A percentile compares a stretch with the other conserved stretches of the same genome.
These are phyloP conservation scores for Vigna reflexopilosa DNA, from an alignment of 306 rosid species.

Conservation along the genomic window DNA sequence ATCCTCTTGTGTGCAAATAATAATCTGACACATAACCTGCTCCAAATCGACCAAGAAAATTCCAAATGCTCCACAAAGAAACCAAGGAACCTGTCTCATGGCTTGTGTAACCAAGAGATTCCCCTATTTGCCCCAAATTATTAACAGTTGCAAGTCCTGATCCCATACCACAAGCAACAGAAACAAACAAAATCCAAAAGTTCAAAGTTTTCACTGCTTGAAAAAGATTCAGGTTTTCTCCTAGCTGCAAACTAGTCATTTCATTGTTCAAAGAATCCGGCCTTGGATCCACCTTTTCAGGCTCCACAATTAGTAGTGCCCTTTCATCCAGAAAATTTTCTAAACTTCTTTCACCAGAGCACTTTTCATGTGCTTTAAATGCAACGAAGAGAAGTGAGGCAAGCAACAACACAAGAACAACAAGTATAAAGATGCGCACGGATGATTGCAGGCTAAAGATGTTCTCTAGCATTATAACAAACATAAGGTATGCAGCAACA, in stretches of 20 bases:
- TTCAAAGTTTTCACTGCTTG: slow-evolving; percentile 61
- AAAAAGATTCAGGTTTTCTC: slow-evolving; percentile 56
- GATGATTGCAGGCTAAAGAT: slow-evolving; percentile 50
- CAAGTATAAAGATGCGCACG: slow-evolving; percentile 45
- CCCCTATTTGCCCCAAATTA: slow-evolving; percentile 76
- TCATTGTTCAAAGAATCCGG: slow-evolving; percentile 34
- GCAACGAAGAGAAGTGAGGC: slow-evolving; percentile 67
- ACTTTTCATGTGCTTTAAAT: slow-evolving; percentile 55
- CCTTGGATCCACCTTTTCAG: slow-evolving; percentile 35
- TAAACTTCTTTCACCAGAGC: background rate
- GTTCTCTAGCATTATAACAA: slow-evolving; percentile 61
- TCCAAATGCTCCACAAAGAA: slow-evolving; percentile 92
- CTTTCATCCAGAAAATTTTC: slow-evolving; percentile 40
- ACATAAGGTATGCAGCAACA: slow-evolving; percentile 72
- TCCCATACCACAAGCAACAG: slow-evolving; percentile 83
- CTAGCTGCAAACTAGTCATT: slow-evolving; percentile 19
- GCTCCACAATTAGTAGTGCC: slow-evolving; percentile 45
- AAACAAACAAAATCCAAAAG: slow-evolving; percentile 81
- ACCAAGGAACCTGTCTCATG: slow-evolving; percentile 63
- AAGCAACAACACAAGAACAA: slow-evolving; percentile 58
- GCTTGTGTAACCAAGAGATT: slow-evolving; percentile 71
- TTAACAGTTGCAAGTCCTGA: slow-evolving; percentile 78
- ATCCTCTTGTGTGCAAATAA: slow-evolving; percentile 63
- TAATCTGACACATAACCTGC: slow-evolving; percentile 76
- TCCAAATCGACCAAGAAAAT: slow-evolving; percentile 85